These are phyloP conservation scores for Penicillium maclennaniae DNA, from an alignment of 495 filamentous ascomycete species.

Conservation along the genomic window DNA sequence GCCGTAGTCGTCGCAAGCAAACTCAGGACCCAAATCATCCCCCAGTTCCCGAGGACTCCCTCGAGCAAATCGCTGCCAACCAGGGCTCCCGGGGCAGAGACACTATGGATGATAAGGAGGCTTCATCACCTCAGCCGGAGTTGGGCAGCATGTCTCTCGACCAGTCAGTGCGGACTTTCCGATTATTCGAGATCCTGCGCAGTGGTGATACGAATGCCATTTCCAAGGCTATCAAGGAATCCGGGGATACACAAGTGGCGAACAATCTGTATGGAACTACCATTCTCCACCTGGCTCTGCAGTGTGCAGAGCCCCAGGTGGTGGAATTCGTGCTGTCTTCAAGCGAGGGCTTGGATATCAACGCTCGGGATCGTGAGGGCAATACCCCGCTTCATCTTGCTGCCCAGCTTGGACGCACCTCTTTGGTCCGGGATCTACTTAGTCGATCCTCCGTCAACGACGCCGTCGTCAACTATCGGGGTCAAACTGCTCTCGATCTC, in stretches of 20 bases:
- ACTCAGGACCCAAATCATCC: conserved; percentile 23
- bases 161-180: conserved; percentile 89
- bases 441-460: conserved; percentile 81
- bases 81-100: conserved; percentile 21
- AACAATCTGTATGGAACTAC: conserved; percentile 71
- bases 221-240: conserved; percentile 78
- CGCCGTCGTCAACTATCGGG: conserved; percentile 81
- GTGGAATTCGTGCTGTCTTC: conserved; percentile 90
- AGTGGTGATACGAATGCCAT: conserved; percentile 89
- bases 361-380: conserved; percentile 84
- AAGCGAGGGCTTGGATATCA: conserved; percentile 67
- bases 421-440: conserved; percentile 76
- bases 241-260: conserved; percentile 43
- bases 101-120: conserved; percentile 28
- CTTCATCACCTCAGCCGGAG: conserved; percentile 30
- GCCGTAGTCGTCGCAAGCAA: conserved; percentile 25
- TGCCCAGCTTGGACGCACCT: conserved; percentile 70
- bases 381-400: conserved; percentile 92
- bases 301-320: conserved; percentile 91
- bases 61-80: conserved; percentile 27
- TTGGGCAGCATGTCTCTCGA: conserved; percentile 63
- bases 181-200: conserved; percentile 86
- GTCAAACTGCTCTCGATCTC: conserved; percentile 82
- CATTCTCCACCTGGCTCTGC: conserved; percentile 89
- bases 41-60: conserved; percentile 20